Conservation (phyloP, 202 grass and related monocot species). For the Hordeum pubiflorum region DNA sequence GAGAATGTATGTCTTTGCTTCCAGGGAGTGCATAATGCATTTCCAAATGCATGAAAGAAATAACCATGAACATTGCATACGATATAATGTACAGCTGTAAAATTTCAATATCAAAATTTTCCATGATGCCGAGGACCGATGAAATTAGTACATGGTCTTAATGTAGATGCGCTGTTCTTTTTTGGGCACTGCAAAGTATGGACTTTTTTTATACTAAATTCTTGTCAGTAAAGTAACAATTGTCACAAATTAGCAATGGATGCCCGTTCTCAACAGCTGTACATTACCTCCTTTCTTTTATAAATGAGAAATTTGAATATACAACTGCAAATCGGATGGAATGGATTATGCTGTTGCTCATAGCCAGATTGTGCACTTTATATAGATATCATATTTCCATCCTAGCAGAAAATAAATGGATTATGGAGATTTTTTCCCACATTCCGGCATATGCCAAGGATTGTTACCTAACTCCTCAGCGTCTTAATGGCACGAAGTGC, state of each 20-base stretch:
- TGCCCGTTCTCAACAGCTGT: not conserved
- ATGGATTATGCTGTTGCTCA: conserved; percentile 18
- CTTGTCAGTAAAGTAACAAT: not conserved
- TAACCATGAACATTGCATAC: not conserved
- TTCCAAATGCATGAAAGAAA: not conserved
- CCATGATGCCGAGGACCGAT: not conserved
- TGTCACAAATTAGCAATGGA: not conserved
- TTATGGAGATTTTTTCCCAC: not conserved
- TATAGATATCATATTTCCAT: conserved; percentile 11
- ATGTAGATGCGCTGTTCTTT: conserved; percentile 1
- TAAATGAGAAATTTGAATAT: not conserved
- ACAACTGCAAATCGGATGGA: not conserved
- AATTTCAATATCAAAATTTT: not conserved
- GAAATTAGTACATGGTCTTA: not conserved
- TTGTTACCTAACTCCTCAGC: not conserved
- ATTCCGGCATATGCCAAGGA: conserved; percentile 7
- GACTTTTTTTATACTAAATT: not conserved
- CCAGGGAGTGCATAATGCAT: not conserved
- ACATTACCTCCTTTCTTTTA: not conserved
- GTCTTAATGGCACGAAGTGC: not conserved
- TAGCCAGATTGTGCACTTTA: not conserved
- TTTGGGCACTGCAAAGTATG: not conserved
- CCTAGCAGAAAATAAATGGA: conserved; percentile 5
- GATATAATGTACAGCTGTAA: not conserved
- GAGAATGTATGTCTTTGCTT: not conserved